Evolutionary conservation across 306 rosid genomes (phyloP), one percentile per base, ranked within the genome.

Genomic region (Arachis hypogaea): DNA sequence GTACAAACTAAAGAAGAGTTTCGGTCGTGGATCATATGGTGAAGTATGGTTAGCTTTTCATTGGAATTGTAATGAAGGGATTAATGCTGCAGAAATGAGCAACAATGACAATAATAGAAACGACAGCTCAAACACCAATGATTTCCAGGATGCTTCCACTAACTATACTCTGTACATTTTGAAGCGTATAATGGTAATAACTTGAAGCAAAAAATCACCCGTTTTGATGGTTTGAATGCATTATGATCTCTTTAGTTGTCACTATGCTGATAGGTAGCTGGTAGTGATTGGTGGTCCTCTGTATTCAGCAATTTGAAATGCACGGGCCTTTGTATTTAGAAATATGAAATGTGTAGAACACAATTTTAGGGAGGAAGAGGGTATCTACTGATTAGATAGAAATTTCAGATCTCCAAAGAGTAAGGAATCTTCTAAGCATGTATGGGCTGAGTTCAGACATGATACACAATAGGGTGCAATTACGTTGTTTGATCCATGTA

Each of bases 1-100:
- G 90, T 93, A 93, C 83, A 82, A 83, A 38, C 75, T 91, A 36
- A 91, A 87, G 83, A 89, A 86, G 89, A 89, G 90, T 79, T 91
- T 91, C 81, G 98, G 93, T 66, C 97, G 92, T 73, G 97, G 98
- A 82, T 91, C 98, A 14, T 93, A 86, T 85, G 98, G 98, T 22
- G 98, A 93, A 85, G 98, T 93, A 64, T 93, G 98, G 98, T 70
- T 93, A 86, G 96, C 98, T 82, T 88, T 89, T 81, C 90, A 85
- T 68, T 88, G 96, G 96, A 86, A 91, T 66, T 91, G 96, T 82
- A 63, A 79, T 76, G 83, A 88, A 78, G 89, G 56, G 66, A 82
- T 73, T 64, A 84, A 82, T 64, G 63, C 76, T 66, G 74, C 85
- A 49, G 68, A 79, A 44, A 69, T 74, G 77, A 80, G 80, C 74